Evolutionary conservation across 805 yeast genomes (phyloP).

Genomic region (Ogataea wickerhamii): DNA sequence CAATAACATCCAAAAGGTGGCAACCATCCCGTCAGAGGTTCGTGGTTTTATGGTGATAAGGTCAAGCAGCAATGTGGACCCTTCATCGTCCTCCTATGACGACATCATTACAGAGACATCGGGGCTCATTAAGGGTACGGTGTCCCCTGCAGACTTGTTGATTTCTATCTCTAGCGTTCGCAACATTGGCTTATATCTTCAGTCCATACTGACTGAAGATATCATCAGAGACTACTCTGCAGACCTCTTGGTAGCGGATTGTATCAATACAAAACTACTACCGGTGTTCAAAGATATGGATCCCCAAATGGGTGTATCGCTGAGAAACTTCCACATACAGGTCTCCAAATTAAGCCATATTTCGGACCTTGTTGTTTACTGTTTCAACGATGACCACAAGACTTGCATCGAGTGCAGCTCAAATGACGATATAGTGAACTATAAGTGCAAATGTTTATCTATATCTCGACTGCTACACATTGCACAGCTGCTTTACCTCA

Average conservation of each 20-base stretch:
- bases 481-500: constrained; percentile 37
- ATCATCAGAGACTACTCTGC: constrained; percentile 20
- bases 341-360: constrained; percentile 72
- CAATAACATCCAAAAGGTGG: constrained; percentile 6
- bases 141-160: constrained; percentile 52
- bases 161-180: constrained; percentile 37
- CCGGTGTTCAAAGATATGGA: constrained; percentile 60
- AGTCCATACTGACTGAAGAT: constrained; percentile 25
- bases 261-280: constrained; percentile 38
- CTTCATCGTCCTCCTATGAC: constrained; percentile 27
- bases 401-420: constrained; percentile 12
- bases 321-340: constrained; percentile 84
- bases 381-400: constrained; percentile 45
- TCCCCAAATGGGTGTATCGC: constrained; percentile 67
- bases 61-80: constrained; percentile 28
- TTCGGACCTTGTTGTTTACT: constrained; percentile 75
- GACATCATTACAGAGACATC: constrained; percentile 36
- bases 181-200: constrained; percentile 26
- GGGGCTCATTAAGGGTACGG: constrained; percentile 52
- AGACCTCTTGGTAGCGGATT: constrained; percentile 39
- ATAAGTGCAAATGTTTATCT: constrained; percentile 35
- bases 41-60: constrained; percentile 31
- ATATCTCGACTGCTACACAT: constrained; percentile 40
- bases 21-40: constrained; percentile 21
- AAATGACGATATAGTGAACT: constrained; percentile 13